Base-by-base conservation (phyloP, 805 yeast genomes). In the Candida chilensis region DNA sequence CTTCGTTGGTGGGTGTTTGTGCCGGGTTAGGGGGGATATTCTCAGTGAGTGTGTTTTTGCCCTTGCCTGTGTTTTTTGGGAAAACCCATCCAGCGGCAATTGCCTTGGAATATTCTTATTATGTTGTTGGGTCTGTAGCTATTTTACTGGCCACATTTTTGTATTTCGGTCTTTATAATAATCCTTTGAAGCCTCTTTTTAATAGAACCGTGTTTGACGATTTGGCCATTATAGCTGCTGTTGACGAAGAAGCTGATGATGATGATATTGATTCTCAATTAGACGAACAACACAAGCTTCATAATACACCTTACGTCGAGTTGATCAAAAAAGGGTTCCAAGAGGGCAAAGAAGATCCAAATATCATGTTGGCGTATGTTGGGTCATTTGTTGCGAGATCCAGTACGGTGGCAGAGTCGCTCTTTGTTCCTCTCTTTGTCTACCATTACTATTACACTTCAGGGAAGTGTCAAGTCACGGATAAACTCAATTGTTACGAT, bases 21-120 rank as follows among this genome's bases (percentile, higher is more conserved):
- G 63, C 81, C 12, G 86, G 86, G 0, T 44, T 73, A 12, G 87
- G 87, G 29, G 87, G 86, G 2, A 64, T 79, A 1, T 67, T 75
- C 36, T 64, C 84, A 0, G 84, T 77, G 1, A 44, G 68, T 1
- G 49, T 64, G 24, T 64, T 74, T 25, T 48, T 79, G 14, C 68
- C 84, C 10, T 49, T 79, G 14, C 85, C 86, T 0, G 63, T 70
- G 1, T 56, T 50, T 35, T 55, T 73, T 34, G 69, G 67, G 9
- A 43, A 52, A 13, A 37, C 42, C 8, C 57, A 52, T 29, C 65
- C 74, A 12, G 65, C 67, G 5, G 54, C 51, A 12, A 48, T 42
- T 5, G 67, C 76, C 1, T 45, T 78, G 32, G 59, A 60, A 37
- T 39, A 47, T 11, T 52, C 85, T 1, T 79, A 75, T 42, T 33